Evolutionary conservation across 2,329 filamentous ascomycete species (phyloP).

Genomic region (Phaeosphaeria sp.): DNA sequence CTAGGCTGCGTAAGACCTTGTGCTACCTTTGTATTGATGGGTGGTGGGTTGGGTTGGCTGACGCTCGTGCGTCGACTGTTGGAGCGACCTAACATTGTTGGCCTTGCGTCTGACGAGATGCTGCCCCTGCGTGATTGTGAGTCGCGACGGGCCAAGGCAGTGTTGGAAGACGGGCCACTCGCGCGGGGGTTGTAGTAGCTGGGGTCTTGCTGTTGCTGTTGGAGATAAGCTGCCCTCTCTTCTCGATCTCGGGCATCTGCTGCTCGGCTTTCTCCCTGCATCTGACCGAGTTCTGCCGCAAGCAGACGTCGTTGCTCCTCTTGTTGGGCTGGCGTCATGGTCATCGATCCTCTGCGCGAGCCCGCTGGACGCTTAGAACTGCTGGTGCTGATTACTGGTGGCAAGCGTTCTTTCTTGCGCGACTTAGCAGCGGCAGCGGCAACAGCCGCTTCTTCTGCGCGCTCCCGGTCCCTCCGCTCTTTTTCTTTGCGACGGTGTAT

Average conservation of each 20-base stretch:
- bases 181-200: slow-evolving; percentile 34
- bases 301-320: slow-evolving; percentile 27
- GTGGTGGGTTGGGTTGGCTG: slow-evolving; percentile 29
- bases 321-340: slow-evolving; percentile 22
- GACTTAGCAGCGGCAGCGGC: slow-evolving; percentile 16
- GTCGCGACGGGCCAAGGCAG: slow-evolving; percentile 16
- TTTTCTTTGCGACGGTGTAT: neutral
- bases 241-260: slow-evolving; percentile 35
- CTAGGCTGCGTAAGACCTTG: slow-evolving; percentile 24
- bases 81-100: slow-evolving; percentile 18
- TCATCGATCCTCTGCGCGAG: slow-evolving; percentile 28
- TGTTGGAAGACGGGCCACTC: slow-evolving; percentile 11
- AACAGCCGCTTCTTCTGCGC: slow-evolving; percentile 5
- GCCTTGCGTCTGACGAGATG: slow-evolving; percentile 21
- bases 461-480: slow-evolving; percentile 1
- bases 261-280: slow-evolving; percentile 29
- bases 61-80: slow-evolving; percentile 32
- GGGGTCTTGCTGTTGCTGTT: slow-evolving; percentile 30
- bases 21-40: slow-evolving; percentile 14
- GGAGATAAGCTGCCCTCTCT: slow-evolving; percentile 23
- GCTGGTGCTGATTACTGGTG: slow-evolving; percentile 23
- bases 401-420: slow-evolving; percentile 25
- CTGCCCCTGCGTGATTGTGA: slow-evolving; percentile 31
- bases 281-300: slow-evolving; percentile 25
- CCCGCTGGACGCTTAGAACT: slow-evolving; percentile 18